Evolutionary conservation across 2,329 filamentous ascomycete species (phyloP).

Genomic region (Colletotrichum musae): DNA sequence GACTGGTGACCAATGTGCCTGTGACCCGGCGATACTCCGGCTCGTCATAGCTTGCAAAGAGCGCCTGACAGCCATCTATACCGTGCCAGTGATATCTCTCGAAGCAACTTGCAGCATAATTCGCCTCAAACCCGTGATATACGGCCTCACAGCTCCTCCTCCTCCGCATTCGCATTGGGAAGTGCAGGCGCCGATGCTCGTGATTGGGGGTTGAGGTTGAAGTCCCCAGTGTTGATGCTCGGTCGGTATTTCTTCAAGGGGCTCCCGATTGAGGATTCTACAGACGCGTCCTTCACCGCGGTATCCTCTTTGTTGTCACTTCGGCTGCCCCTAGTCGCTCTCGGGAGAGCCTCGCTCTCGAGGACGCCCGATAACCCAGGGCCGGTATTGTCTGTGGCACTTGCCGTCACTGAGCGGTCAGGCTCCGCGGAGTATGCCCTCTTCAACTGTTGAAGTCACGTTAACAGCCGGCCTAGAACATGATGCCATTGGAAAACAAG

Average conservation of each 20-base stretch:
- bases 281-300: constrained; percentile 6
- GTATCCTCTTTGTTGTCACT: not conserved
- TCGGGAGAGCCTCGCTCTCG: not conserved
- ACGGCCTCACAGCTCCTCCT: constrained; percentile 34
- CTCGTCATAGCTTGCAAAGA: no score
- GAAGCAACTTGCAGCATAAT: not conserved
- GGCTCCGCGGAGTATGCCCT: constrained; percentile 83
- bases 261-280: constrained; percentile 37
- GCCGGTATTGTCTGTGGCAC: not conserved
- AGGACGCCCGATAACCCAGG: not conserved
- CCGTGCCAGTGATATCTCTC: not conserved
- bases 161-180: constrained; percentile 19
- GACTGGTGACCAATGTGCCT: no score
- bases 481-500: not conserved
- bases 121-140: not conserved
- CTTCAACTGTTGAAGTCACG: constrained; percentile 73
- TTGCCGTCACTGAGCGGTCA: constrained; percentile 55
- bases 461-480: not conserved
- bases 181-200: not conserved
- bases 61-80: not conserved
- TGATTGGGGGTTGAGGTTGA: not conserved
- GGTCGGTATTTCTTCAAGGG: constrained; percentile 42
- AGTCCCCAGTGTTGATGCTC: constrained; percentile 29
- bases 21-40: no score
- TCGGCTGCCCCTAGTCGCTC: not conserved